Percentiles rank a stretch among this genome's conserved stretches.
These are phyloP conservation scores for Vickermania spadyakhi DNA, from an alignment of 208 protist genomes.

Conservation along the genomic window DNA sequence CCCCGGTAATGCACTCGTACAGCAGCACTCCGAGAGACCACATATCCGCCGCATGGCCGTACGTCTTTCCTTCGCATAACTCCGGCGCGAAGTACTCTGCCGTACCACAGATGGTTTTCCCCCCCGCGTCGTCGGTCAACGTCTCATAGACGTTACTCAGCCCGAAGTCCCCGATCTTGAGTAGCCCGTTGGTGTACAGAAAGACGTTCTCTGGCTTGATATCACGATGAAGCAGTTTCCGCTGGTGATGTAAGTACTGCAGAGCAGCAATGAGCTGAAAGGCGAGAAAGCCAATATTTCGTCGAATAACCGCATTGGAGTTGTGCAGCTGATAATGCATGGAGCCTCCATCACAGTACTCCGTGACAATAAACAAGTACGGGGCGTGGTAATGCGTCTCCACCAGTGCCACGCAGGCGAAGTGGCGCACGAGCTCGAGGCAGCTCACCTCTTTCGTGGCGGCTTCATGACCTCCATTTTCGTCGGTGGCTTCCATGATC, in stretches of 20 bases:
- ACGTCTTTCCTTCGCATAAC: constrained; percentile 21
- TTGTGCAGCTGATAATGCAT: constrained; percentile 24
- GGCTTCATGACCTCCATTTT: neutral
- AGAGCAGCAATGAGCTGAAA: constrained; percentile 43
- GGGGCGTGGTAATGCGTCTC: constrained; percentile 17
- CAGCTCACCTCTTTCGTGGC: constrained; percentile 16
- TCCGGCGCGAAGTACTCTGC: constrained; percentile 62
- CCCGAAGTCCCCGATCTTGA: constrained; percentile 70
- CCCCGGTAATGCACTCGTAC: constrained; percentile 32
- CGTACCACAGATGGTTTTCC: constrained; percentile 41
- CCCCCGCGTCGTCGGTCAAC: constrained; percentile 24
- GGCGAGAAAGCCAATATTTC: neutral
- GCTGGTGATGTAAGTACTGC: constrained; percentile 43
- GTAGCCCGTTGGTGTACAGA: constrained; percentile 26
- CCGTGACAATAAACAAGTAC: constrained; percentile 31
- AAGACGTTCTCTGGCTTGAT: constrained; percentile 61
- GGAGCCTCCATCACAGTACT: constrained; percentile 44
- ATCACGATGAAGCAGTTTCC: constrained; percentile 57
- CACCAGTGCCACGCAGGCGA: constrained; percentile 25
- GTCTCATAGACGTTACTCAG: constrained; percentile 32
- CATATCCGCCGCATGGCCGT: constrained; percentile 31
- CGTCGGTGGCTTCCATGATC: neutral
- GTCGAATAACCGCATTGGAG: constrained; percentile 16
- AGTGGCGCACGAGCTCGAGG: constrained; percentile 24
- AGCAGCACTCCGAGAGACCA: constrained; percentile 38